phyloP scores from a whole-genome alignment of 768 basidiomycete genomes.

The Trametes cubensis region DNA sequence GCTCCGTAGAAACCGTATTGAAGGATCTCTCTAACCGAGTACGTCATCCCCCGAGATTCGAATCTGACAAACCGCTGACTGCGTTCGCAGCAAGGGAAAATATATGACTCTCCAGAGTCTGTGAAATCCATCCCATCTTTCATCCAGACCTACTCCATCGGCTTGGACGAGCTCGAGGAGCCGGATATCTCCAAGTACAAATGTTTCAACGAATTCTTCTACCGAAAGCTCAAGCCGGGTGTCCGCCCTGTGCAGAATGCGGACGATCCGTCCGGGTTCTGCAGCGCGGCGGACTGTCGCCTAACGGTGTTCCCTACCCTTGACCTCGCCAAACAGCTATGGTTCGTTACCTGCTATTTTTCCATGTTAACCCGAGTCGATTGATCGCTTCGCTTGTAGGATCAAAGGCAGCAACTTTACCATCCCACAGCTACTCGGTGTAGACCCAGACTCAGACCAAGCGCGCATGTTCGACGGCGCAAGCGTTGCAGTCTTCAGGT shows the following conservation, averaged over 20 bases:
- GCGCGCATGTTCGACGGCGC: slow-evolving; percentile 46
- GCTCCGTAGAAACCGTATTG: slow-evolving; percentile 52
- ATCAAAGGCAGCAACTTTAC: slow-evolving; percentile 74
- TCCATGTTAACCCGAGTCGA: background rate
- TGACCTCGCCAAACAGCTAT: slow-evolving; percentile 64
- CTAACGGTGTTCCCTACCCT: slow-evolving; percentile 68
- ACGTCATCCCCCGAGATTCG: background rate
- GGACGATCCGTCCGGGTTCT: slow-evolving; percentile 53
- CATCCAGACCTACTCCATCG: slow-evolving; percentile 55
- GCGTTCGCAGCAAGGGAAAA: slow-evolving; percentile 49
- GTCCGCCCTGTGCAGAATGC: slow-evolving; percentile 64
- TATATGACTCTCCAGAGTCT: slow-evolving; percentile 57
- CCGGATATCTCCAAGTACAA: slow-evolving; percentile 64
- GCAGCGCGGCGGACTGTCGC: slow-evolving; percentile 73
- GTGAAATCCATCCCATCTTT: slow-evolving; percentile 57
- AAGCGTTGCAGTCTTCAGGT: slow-evolving; percentile 66
- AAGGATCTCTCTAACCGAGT: slow-evolving; percentile 58
- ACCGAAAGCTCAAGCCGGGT: slow-evolving; percentile 55
- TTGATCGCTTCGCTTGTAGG: slow-evolving; percentile 35
- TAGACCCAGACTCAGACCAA: slow-evolving; percentile 45
- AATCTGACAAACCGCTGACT: background rate
- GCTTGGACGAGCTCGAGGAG: slow-evolving; percentile 60
- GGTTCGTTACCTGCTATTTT: slow-evolving; percentile 44
- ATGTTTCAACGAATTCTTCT: slow-evolving; percentile 83
- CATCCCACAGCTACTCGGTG: slow-evolving; percentile 59